phyloP scores from a whole-genome alignment of 139 green algal genomes.

The Asterochloris sp. region DNA sequence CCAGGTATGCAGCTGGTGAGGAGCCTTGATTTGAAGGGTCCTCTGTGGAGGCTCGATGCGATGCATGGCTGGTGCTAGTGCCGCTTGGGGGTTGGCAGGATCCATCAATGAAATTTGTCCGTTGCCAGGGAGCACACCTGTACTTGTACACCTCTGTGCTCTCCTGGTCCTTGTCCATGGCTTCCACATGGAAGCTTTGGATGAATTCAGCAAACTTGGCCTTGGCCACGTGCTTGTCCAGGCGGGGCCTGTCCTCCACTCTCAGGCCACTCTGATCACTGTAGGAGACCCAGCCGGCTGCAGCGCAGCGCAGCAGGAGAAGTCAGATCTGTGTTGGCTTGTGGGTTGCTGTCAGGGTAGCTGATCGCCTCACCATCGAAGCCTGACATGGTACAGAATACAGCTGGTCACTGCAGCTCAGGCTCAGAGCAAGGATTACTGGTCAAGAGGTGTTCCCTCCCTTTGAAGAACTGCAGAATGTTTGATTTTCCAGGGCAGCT shows the following conservation, averaged over 20 bases:
- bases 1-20: background rate
- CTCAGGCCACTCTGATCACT: constrained; percentile 35
- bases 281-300: constrained; percentile 51
- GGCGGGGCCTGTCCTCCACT: background rate
- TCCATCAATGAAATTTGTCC: too few relatives aligned
- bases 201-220: constrained; percentile 56
- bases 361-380: constrained; percentile 26
- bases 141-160: constrained; percentile 12
- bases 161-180: background rate
- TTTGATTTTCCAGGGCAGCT: too few relatives aligned
- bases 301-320: background rate
- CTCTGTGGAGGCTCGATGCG: too few relatives aligned
- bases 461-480: too few relatives aligned
- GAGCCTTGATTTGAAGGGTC: background rate
- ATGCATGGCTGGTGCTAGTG: background rate
- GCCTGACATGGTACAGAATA: constrained; percentile 21
- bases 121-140: background rate
- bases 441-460: too few relatives aligned
- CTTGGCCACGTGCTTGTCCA: constrained; percentile 28
- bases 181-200: constrained; percentile 38
- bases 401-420: background rate
- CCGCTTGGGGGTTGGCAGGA: too few relatives aligned
- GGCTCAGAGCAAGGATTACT: too few relatives aligned
- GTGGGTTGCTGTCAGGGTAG: too few relatives aligned
- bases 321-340: background rate